Evolutionary conservation across 345 rosid species (phyloP).

Genomic region (Gossypium anomalum): DNA sequence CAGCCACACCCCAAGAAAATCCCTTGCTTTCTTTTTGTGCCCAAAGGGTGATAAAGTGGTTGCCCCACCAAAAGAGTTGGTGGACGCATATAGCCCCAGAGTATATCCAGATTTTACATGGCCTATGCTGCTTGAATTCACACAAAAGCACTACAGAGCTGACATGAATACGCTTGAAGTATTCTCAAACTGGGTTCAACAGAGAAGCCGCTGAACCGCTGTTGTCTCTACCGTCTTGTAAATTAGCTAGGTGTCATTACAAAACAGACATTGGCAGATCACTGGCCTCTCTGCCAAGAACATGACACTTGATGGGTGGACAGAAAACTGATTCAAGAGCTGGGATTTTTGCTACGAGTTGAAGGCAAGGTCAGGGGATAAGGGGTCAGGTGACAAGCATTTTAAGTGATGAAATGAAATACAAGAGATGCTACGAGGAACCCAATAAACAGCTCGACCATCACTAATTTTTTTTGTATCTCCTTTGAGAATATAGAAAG

Average conservation of each 20-base stretch:
- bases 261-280: background rate
- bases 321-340: background rate
- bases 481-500: slow-evolving; percentile 20
- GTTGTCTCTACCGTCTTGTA: background rate
- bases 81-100: slow-evolving; percentile 49
- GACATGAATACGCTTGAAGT: slow-evolving; percentile 76
- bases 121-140: slow-evolving; percentile 73
- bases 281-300: slow-evolving; percentile 17
- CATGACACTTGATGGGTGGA: slow-evolving; percentile 16
- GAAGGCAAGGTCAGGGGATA: slow-evolving; percentile 11
- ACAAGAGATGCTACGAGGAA: slow-evolving; percentile 12
- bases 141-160: slow-evolving; percentile 81
- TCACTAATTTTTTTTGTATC: slow-evolving; percentile 24
- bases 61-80: slow-evolving; percentile 65
- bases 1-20: slow-evolving; percentile 67
- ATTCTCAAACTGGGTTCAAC: slow-evolving; percentile 57
- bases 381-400: slow-evolving; percentile 21
- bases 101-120: slow-evolving; percentile 82
- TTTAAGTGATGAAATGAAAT: slow-evolving; percentile 8
- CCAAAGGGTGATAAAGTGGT: slow-evolving; percentile 75
- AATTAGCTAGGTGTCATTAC: background rate
- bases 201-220: slow-evolving; percentile 28
- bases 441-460: slow-evolving; percentile 25
- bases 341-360: slow-evolving; percentile 6
- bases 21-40: slow-evolving; percentile 90